Evolutionary conservation across 2,329 filamentous ascomycete genomes (phyloP).

Genomic region (Aspergillus luchuensis): DNA sequence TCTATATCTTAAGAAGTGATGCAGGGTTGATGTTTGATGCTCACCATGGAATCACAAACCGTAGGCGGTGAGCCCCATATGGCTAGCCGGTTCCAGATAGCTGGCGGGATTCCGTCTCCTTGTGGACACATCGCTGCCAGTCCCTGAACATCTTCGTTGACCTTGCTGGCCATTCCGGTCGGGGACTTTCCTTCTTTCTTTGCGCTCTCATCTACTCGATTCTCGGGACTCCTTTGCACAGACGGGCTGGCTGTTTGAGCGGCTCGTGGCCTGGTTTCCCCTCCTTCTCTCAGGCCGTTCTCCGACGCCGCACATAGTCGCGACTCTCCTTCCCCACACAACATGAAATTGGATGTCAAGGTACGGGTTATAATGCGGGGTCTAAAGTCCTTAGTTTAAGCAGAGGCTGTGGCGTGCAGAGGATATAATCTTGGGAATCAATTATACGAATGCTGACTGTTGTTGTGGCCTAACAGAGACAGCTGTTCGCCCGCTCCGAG

Average conservation of each 20-base stretch:
- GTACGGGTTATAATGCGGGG: conserved; percentile 39
- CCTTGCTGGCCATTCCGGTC: conserved; percentile 22
- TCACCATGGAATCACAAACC: conserved; percentile 5
- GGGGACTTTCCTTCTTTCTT: conserved; percentile 20
- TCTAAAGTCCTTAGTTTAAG: not conserved
- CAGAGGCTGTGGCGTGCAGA: not conserved
- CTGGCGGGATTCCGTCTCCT: conserved; percentile 35
- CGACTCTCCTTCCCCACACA: conserved; percentile 37
- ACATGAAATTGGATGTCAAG: conserved; percentile 64
- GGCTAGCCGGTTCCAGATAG: conserved; percentile 35
- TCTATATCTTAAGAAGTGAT: not conserved
- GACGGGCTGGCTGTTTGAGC: conserved; percentile 34
- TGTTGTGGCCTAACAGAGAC: conserved; percentile 59
- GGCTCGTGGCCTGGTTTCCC: conserved; percentile 36
- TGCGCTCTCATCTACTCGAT: conserved; percentile 12
- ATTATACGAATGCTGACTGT: conserved; percentile 40
- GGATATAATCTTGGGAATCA: conserved; percentile 4
- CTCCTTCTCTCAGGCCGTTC: conserved; percentile 32
- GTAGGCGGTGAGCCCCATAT: conserved; percentile 29
- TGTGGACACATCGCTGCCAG: conserved; percentile 37
- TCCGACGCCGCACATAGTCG: conserved; percentile 40
- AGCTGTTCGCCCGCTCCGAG: conserved; percentile 86
- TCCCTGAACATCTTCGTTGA: conserved; percentile 19
- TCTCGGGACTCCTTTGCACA: conserved; percentile 15
- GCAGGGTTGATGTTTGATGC: not conserved